Base-by-base conservation (phyloP, 148 eudicot species). In the Fagopyrum esculentum region DNA sequence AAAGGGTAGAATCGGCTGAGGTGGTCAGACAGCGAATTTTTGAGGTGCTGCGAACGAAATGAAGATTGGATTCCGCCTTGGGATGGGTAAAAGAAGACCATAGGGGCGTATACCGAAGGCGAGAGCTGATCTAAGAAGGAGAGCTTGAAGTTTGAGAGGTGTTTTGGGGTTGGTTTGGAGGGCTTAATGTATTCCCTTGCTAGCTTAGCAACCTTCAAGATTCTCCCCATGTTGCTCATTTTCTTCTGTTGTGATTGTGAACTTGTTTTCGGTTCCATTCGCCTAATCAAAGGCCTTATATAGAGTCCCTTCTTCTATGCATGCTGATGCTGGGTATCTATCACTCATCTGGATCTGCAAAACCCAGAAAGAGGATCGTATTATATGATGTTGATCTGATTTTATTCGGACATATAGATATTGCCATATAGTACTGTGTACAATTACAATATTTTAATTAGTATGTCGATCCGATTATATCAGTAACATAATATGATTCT, bases 41-140 rank as follows among this genome's bases (percentile, higher is more conserved):
- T 81, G 19, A 85, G 81, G 10, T 71, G 54, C 8, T 35, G 51
- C 4, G 80, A 81, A 26, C 74, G 26, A 15, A 43, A 13, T 6
- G 29, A 50, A 15, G 54, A 5, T 40, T 8, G 45, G 44, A 43
- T 8, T 40, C 46, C 19, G 46, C 19, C 47, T 13, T 66, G 47
- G 3, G 71, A 66, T 6, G 71, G 17, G 74, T 80, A 85, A 66
- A 76, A 82, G 63, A 82, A 69, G 35, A 85, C 69, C 9, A 87
- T 6, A 8, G 88, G 85, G 49, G 81, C 77, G 44, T 80, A 76
- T 0, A 69, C 13, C 2, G 79, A 72, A 29, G 83, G 80, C 6
- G 80, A 17, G 45, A 78, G 59, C 47, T 85, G 87, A 29, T 85
- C 90, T 9, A 85, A 9, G 45, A 82, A 35, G 6, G 85, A 85